These are phyloP conservation scores for Hypoxylon fuscum DNA, from an alignment of 495 filamentous ascomycete genomes.

Conservation along the genomic window DNA sequence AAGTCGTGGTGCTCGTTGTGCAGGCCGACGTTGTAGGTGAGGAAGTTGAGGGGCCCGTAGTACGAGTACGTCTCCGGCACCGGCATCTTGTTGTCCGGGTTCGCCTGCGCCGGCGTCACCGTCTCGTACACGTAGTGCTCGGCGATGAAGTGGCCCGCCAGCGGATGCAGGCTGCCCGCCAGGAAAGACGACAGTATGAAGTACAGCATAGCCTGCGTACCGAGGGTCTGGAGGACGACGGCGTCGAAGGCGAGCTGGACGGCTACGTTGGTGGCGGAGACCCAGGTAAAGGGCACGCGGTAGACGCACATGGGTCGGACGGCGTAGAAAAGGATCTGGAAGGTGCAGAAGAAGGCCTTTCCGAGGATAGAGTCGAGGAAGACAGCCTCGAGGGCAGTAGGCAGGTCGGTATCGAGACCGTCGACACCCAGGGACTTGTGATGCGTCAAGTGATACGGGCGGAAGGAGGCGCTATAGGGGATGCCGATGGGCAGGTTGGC, in stretches of 20 bases:
- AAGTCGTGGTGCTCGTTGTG: conserved; percentile 99
- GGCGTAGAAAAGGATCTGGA: conserved; percentile 99
- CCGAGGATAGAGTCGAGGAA: conserved; percentile 96
- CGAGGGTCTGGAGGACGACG: conserved; percentile 63
- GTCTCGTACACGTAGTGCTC: conserved; percentile 98
- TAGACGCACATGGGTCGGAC: conserved; percentile 97
- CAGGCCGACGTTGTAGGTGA: conserved; percentile 96
- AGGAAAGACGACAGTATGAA: conserved; percentile 88
- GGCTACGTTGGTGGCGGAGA: conserved; percentile 83
- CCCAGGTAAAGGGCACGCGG: conserved; percentile 83
- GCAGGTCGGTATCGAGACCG: conserved; percentile 95
- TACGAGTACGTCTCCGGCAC: conserved; percentile 97
- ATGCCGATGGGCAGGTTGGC: conserved; percentile 96
- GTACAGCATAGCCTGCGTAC: conserved; percentile 74
- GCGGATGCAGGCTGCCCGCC: conserved; percentile 91
- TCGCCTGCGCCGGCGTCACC: conserved; percentile 63
- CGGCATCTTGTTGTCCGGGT: conserved; percentile 66
- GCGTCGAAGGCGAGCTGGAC: conserved; percentile 83
- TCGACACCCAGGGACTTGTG: conserved; percentile 98
- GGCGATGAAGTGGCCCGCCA: conserved; percentile 97
- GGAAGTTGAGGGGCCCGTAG: conserved; percentile 89
- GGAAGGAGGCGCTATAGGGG: conserved; percentile 95
- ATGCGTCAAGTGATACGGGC: conserved; percentile 98
- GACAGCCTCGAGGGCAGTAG: conserved; percentile 89
- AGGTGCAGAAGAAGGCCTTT: conserved; percentile 99